A percentile compares a stretch with the other conserved stretches of the same genome.
Evolutionary conservation across 2,329 filamentous ascomycete species (phyloP).

Genomic region (Monilinia vaccinii-corymbosi): DNA sequence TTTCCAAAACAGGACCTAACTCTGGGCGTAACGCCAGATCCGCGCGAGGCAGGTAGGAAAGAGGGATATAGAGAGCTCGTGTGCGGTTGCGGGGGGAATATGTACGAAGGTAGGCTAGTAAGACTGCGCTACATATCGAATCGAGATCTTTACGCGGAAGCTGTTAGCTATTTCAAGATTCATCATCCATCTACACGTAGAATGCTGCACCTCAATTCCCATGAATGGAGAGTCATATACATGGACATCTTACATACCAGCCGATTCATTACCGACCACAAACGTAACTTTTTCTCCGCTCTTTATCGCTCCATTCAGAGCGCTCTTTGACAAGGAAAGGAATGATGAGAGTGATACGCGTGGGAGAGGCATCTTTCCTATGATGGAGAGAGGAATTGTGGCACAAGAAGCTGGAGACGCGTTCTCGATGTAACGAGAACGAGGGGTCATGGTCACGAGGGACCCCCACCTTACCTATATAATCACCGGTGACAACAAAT

Average conservation of each 20-base stretch:
- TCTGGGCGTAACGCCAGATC: constrained; percentile 68
- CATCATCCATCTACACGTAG: not conserved
- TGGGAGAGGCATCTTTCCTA: constrained; percentile 22
- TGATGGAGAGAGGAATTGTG: not conserved
- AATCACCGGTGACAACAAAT: no score
- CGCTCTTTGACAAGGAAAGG: constrained; percentile 40
- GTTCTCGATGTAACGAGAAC: not conserved
- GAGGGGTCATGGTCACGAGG: not conserved
- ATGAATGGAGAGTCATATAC: not conserved
- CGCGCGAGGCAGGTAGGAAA: constrained; percentile 59
- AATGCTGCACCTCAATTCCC: not conserved
- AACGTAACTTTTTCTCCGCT: constrained; percentile 44
- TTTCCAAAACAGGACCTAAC: constrained; percentile 53
- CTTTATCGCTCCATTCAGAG: constrained; percentile 37
- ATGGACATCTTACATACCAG: constrained; percentile 36
- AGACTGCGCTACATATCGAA: constrained; percentile 64
- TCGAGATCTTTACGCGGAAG: constrained; percentile 55
- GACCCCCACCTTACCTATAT: no score
- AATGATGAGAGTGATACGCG: constrained; percentile 40
- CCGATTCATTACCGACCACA: constrained; percentile 60
- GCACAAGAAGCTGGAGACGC: not conserved
- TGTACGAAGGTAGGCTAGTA: constrained; percentile 66
- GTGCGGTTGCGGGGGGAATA: constrained; percentile 36
- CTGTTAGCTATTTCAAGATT: not conserved
- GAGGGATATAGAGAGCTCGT: constrained; percentile 53